Evolutionary conservation across 345 rosid species (phyloP), one percentile per base, ranked within the genome.

Genomic region (Gossypium anomalum): DNA sequence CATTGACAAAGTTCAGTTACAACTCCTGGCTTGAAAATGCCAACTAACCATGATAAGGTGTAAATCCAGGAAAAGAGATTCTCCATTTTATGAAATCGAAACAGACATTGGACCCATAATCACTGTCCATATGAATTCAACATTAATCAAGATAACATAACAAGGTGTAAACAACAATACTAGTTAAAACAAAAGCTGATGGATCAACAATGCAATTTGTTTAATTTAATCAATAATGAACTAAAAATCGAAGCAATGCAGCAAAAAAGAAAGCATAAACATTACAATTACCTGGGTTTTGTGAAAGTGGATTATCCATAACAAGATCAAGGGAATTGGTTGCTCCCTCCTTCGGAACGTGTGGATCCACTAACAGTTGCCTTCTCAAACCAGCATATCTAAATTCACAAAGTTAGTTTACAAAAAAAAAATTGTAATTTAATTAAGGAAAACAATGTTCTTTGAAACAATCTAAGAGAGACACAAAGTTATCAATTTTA

Each of bases 251-350:
- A 68, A 47, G 56, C 9, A 3, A 16, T 25, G 17, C 51, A 69
- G 53, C 12, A n/a, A 60, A 56, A 43, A 56, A 43, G 59, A 49
- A 80, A 66, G 43, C 75, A 71, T 60, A 75, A 74, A 67, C 41
- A 47, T 71, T 51, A 69, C 9, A 69, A 69, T 29, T 78, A 94
- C 98, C 98, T 75, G 98, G 98, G 82, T 92, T 94, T 85, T 89
- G 98, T 7, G 98, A 94, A 27, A 94, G 83, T 27, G 98, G 98
- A 78, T 94, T 94, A 79, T 94, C 98, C 41, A 94, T 79, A 20
- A 85, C 86, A 76, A 86, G 95, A 84, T 90, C 79, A 76, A 90
- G 90, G 2, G 92, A 83, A 75, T 75, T 86, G 69, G 82, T 82
- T 78, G 86, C 86, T 51, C 60, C 73, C 75, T 83, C 89, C 81